Conservation (phyloP, 2,329 filamentous ascomycete species). For the Cyphellophora attinorum region DNA sequence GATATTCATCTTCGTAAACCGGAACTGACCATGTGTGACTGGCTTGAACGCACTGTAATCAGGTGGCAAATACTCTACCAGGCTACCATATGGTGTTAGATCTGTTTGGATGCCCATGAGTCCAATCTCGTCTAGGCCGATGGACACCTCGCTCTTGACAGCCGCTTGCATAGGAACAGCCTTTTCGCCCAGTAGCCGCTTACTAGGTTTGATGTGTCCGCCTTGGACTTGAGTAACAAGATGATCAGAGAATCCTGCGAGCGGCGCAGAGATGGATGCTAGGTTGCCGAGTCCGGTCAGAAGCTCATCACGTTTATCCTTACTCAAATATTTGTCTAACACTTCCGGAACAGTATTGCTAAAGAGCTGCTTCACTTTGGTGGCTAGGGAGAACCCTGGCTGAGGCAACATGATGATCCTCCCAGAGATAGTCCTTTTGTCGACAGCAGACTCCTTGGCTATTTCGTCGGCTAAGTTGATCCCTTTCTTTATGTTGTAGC, state of each 20-base stretch:
- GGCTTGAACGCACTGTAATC: conserved; percentile 31
- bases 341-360: too few relatives aligned
- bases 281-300: too few relatives aligned
- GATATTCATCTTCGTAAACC: conserved; percentile 37
- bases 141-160: conserved; percentile 13
- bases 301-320: too few relatives aligned
- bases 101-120: conserved; percentile 22
- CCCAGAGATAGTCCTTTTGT: too few relatives aligned
- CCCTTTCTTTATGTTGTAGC: too few relatives aligned
- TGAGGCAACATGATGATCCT: too few relatives aligned
- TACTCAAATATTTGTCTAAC: too few relatives aligned
- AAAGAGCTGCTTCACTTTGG: too few relatives aligned
- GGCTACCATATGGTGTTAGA: conserved; percentile 28
- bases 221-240: conserved; percentile 27
- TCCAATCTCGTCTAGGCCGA: too few relatives aligned
- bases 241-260: conserved; percentile 24
- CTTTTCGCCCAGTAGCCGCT: not conserved
- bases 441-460: too few relatives aligned
- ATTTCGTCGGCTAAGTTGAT: too few relatives aligned
- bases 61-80: conserved; percentile 16
- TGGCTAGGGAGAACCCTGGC: too few relatives aligned
- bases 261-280: conserved; percentile 21
- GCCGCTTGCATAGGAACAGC: conserved; percentile 4
- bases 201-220: conserved; percentile 32
- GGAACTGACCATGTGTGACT: conserved; percentile 39